phyloP scores from a whole-genome alignment of 2,329 filamentous ascomycete species.

The Sphaerostilbella broomeana region DNA sequence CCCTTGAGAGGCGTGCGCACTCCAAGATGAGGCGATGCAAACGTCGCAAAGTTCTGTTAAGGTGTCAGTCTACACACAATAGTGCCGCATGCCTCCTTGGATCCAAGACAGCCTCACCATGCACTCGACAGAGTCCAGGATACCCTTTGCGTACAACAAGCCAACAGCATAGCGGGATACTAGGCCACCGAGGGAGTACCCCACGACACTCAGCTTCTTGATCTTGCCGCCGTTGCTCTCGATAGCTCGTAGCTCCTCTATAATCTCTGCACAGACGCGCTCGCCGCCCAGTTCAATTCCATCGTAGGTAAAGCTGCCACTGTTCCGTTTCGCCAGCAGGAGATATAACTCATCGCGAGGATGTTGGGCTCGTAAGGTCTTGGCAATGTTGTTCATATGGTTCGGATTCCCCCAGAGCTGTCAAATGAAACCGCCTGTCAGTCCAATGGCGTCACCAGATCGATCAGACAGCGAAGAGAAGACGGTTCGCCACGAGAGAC shows the following conservation, averaged over 20 bases:
- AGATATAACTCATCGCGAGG: constrained; percentile 60
- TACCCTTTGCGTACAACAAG: constrained; percentile 70
- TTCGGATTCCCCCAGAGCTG: constrained; percentile 73
- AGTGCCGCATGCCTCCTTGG: too few species aligned
- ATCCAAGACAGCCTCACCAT: too few species aligned
- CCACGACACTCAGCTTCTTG: constrained; percentile 76
- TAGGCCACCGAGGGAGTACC: constrained; percentile 84
- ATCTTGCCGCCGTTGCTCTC: constrained; percentile 61
- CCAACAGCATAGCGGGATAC: constrained; percentile 83
- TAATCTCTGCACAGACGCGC: constrained; percentile 60
- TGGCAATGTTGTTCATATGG: constrained; percentile 64
- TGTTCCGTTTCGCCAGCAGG: constrained; percentile 65
- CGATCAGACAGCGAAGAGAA: background rate
- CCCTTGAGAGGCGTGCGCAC: constrained; percentile 63
- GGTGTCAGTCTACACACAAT: too few species aligned
- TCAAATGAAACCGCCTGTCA: constrained; percentile 14
- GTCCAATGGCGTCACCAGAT: constrained; percentile 13
- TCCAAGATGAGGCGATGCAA: constrained; percentile 79
- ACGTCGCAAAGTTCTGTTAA: constrained; percentile 84
- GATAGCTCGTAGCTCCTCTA: constrained; percentile 53
- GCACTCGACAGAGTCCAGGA: constrained; percentile 73
- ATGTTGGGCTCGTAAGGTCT: constrained; percentile 55
- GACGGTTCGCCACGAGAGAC: too few species aligned
- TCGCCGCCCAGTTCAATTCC: constrained; percentile 63
- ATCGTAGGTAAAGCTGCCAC: constrained; percentile 65